Conservation (phyloP, 441 rosid species). For the Populus hybrid region DNA sequence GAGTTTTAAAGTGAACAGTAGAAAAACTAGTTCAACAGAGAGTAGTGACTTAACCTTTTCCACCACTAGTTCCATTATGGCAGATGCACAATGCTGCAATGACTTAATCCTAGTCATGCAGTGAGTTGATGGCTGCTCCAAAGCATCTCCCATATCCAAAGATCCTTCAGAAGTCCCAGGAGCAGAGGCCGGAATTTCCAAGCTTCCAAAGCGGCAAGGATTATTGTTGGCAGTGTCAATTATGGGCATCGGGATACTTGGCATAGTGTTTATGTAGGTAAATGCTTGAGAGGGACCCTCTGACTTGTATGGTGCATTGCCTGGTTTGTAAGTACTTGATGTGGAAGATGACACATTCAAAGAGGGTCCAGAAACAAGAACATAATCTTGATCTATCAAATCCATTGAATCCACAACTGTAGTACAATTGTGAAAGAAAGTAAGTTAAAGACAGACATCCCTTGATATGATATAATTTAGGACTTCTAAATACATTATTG, state of each 20-base stretch:
- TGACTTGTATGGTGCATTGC: slow-evolving; percentile 44
- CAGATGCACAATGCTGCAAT: slow-evolving; percentile 67
- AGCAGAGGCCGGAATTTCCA: slow-evolving; percentile 59
- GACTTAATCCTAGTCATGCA: slow-evolving; percentile 76
- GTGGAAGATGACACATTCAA: slow-evolving; percentile 56
- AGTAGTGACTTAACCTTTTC: slow-evolving; percentile 46
- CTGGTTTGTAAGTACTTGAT: slow-evolving; percentile 51
- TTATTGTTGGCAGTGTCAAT: slow-evolving; percentile 41
- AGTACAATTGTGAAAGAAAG: slow-evolving; percentile 12
- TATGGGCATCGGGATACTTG: slow-evolving; percentile 71
- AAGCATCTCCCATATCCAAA: slow-evolving; percentile 54
- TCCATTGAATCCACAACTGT: slow-evolving; percentile 74
- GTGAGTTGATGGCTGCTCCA: slow-evolving; percentile 69
- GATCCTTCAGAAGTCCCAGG: slow-evolving; percentile 84
- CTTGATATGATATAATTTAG: slow-evolving; percentile 2
- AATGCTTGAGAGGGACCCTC: slow-evolving; percentile 46
- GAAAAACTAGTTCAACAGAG: not conserved
- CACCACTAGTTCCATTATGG: slow-evolving; percentile 59
- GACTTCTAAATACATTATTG: not conserved
- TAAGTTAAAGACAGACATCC: slow-evolving; percentile 6
- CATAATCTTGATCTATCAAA: slow-evolving; percentile 84
- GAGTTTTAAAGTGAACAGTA: not conserved
- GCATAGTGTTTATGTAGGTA: slow-evolving; percentile 26
- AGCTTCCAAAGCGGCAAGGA: slow-evolving; percentile 48
- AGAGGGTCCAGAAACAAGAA: slow-evolving; percentile 80